These are phyloP conservation scores for Colletotrichum chrysophilum DNA, from an alignment of 2,329 filamentous ascomycete genomes.

Conservation along the genomic window DNA sequence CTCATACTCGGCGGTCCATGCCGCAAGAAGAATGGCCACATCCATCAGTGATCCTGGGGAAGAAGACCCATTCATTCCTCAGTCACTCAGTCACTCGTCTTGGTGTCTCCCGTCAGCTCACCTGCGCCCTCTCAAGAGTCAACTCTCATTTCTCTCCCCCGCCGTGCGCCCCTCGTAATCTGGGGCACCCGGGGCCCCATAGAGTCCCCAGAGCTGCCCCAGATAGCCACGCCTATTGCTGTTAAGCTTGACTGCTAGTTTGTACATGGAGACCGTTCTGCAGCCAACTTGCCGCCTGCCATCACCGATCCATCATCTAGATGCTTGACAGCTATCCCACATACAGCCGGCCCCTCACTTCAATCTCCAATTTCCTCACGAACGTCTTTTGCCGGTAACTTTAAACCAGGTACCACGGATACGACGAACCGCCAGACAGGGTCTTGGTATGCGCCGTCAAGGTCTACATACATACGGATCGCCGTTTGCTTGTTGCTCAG, in stretches of 20 bases:
- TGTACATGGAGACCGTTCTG: background rate
- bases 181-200: slow-evolving; percentile 6
- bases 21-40: slow-evolving; percentile 7
- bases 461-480: background rate
- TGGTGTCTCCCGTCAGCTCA: background rate
- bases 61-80: background rate
- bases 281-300: background rate
- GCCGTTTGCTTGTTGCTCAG: background rate
- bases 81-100: background rate
- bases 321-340: background rate
- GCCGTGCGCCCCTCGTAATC: background rate
- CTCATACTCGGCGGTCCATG: background rate
- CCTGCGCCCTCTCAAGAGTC: background rate
- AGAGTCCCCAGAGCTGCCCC: background rate
- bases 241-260: slow-evolving; percentile 1
- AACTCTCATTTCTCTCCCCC: background rate
- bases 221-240: slow-evolving; percentile 4
- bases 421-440: background rate
- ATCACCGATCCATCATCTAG: background rate
- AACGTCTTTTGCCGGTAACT: background rate
- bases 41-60: background rate
- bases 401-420: background rate
- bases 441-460: background rate
- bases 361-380: background rate
- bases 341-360: background rate